Evolutionary conservation across 2,329 filamentous ascomycete species (phyloP), one percentile per base, ranked within the genome.

Genomic region (Coccinonectria pachysandricola): DNA sequence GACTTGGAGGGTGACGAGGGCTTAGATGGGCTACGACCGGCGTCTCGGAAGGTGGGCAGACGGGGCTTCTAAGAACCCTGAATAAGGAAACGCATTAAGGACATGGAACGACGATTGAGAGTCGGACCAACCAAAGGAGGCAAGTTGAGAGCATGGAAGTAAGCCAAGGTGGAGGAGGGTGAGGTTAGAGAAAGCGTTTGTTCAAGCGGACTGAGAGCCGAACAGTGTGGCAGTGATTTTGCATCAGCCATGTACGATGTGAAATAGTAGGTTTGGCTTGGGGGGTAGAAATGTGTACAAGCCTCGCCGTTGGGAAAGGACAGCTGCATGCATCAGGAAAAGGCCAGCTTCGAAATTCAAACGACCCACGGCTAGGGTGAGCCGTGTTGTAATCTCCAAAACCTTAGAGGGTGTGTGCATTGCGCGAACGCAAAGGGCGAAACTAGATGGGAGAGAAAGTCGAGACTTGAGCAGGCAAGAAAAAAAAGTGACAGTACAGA

Each of bases 41-140:
- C 36, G 30, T 26, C 42, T 49, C 45, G 42, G 50, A 38, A 43
- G 42, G 49, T 50, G 45, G 47, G 37, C 35, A 44, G 36, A 31
- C 24, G 32, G 35, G 31, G 21, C 31, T 36, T 34, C 27, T 36
- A 27, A 40, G 30, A 34, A 19, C 25, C 29, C 26, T 15, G 26
- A 30, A 21, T n/a, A 21, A 15, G 27, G 32, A 18, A 27, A 28
- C 27, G 35, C 27, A 32, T 28, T 34, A 32, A 31, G 29, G 19
- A 42, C 27, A 36, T 13, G 29, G 27, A 32, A 15, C 22, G 28
- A 28, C 24, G 37, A n/a, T 36, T 37, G 29, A 22, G 32, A 30
- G 35, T 31, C 38, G 35, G 35, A 26, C 43, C 43, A 46, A 46
- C 43, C 33, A 43, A 35, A 39, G 23, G 33, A 25, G 34, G 27